phyloP scores from a whole-genome alignment of 1,284 basidiomycete genomes.

The Tilletia horrida region DNA sequence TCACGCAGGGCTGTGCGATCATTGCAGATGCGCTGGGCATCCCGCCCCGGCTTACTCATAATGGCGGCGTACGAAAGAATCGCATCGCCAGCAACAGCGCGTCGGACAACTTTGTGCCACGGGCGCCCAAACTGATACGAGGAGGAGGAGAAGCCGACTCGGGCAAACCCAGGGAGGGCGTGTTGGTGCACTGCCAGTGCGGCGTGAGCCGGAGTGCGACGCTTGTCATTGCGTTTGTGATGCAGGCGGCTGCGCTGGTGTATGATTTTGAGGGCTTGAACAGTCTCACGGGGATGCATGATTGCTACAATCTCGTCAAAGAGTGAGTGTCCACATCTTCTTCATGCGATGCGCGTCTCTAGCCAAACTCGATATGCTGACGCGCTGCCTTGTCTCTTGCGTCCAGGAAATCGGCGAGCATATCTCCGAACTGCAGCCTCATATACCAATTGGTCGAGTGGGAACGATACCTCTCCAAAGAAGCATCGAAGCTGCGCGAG shows the following conservation, averaged over 20 bases:
- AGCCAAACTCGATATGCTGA: neutral
- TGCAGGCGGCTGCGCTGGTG: conserved; percentile 79
- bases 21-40: conserved; percentile 62
- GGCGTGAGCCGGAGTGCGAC: conserved; percentile 93
- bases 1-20: conserved; percentile 41
- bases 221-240: conserved; percentile 85
- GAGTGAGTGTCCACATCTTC: conserved; percentile 24
- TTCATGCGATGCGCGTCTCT: neutral
- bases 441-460: conserved; percentile 95
- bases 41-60: conserved; percentile 57
- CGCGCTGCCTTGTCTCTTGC: neutral
- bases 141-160: no score
- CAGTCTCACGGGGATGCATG: conserved; percentile 70
- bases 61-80: conserved; percentile 11
- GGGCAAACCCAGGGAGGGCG: conserved; percentile 22
- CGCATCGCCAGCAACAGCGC: neutral
- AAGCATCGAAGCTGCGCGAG: conserved; percentile 32
- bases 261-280: conserved; percentile 53
- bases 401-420: conserved; percentile 28
- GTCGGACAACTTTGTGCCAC: neutral
- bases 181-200: conserved; percentile 66
- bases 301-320: conserved; percentile 77
- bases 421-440: conserved; percentile 77
- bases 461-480: conserved; percentile 67
- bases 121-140: neutral